These are phyloP conservation scores for Rhamnella rubrinervis DNA, from an alignment of 331 rosid species.

Conservation along the genomic window DNA sequence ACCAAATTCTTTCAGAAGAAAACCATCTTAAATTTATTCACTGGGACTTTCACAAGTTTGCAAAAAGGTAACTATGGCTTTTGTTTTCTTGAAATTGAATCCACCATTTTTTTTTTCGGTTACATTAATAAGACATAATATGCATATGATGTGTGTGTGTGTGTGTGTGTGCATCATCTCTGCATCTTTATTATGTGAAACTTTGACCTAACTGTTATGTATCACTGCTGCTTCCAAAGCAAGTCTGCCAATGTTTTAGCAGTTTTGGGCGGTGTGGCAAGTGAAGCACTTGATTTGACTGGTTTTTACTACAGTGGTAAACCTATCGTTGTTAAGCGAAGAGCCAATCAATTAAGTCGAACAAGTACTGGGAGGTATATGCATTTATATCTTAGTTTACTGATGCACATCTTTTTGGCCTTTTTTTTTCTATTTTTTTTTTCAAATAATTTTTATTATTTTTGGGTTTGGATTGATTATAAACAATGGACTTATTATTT, in stretches of 20 bases:
- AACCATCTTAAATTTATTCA: constrained; percentile 87
- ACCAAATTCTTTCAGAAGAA: constrained; percentile 67
- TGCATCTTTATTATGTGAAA: constrained; percentile 3
- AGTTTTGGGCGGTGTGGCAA: constrained; percentile 89
- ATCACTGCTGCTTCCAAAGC: constrained; percentile 52
- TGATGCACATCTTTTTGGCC: background rate
- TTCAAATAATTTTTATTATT: no score
- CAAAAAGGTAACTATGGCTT: constrained; percentile 59
- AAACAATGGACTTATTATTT: no score
- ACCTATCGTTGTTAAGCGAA: constrained; percentile 57
- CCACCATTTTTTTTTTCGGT: background rate
- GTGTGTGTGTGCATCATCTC: background rate
- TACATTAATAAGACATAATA: no score
- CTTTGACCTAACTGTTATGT: constrained; percentile 33
- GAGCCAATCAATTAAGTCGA: constrained; percentile 59
- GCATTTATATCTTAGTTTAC: background rate
- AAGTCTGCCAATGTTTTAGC: constrained; percentile 96
- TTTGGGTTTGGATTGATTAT: no score
- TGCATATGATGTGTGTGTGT: background rate
- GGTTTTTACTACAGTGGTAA: constrained; percentile 89
- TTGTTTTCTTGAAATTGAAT: background rate
- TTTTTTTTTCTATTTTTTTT: no score
- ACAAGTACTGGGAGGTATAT: constrained; percentile 71
- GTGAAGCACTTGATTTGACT: constrained; percentile 87
- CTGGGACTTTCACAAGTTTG: constrained; percentile 98